Evolutionary conservation across 441 rosid species (phyloP).

Genomic region (Brassica hybrid): DNA sequence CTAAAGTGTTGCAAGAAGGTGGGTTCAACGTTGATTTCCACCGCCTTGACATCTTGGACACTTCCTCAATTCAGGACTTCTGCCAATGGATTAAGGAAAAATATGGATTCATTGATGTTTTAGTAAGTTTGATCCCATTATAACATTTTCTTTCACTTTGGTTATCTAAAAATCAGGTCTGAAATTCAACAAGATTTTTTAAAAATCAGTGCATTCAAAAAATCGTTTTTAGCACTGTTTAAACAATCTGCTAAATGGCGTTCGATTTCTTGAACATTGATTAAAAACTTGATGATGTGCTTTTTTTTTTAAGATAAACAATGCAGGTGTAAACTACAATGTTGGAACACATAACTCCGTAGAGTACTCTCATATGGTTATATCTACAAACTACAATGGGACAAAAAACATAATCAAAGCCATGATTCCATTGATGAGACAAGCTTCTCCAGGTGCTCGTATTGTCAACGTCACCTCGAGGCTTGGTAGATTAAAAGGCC

Average conservation of each 20-base stretch:
- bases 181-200: neutral
- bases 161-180: neutral
- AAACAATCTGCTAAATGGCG: neutral
- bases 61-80: conserved; percentile 62
- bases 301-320: conserved; percentile 64
- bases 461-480: conserved; percentile 88
- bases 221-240: neutral
- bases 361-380: conserved; percentile 63
- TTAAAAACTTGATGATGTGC: neutral
- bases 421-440: conserved; percentile 85
- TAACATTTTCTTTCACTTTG: neutral
- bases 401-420: conserved; percentile 77
- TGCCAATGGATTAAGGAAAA: conserved; percentile 62
- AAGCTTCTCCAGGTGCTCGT: conserved; percentile 76
- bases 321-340: conserved; percentile 92
- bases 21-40: conserved; percentile 77
- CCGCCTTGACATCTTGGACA: conserved; percentile 73
- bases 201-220: neutral
- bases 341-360: conserved; percentile 74
- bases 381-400: conserved; percentile 81
- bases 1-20: conserved; percentile 77
- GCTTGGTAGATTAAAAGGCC: conserved; percentile 78
- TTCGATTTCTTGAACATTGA: too few relatives aligned
- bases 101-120: conserved; percentile 71
- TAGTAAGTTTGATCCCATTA: conserved; percentile 53